Evolutionary conservation across 1,284 basidiomycete genomes (phyloP).

Genomic region (Leccinum subrobustum): DNA sequence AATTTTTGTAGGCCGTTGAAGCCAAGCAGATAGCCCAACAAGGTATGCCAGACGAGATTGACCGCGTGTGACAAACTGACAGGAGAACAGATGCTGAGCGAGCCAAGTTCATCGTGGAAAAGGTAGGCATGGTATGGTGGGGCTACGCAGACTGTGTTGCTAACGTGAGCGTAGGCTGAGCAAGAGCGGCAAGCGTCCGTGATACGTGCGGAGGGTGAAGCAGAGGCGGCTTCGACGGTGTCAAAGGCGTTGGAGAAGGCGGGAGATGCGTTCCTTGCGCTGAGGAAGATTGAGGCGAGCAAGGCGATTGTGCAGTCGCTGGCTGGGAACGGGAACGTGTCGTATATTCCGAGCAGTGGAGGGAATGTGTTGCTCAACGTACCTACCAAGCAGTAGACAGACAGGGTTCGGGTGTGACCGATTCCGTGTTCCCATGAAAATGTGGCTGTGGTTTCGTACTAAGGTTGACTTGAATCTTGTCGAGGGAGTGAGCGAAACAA

Average conservation of each 20-base stretch:
- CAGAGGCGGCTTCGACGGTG: slow-evolving; percentile 93
- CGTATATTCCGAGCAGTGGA: slow-evolving; percentile 81
- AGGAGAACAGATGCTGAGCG: slow-evolving; percentile 81
- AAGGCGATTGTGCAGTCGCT: slow-evolving; percentile 92
- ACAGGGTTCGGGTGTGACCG: slow-evolving; percentile 20
- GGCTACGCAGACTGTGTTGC: slow-evolving; percentile 5
- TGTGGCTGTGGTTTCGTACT: slow-evolving; percentile 27
- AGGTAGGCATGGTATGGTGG: slow-evolving; percentile 46
- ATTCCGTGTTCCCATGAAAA: slow-evolving; percentile 21
- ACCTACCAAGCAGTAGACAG: slow-evolving; percentile 49
- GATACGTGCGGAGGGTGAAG: slow-evolving; percentile 97
- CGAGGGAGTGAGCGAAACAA: slow-evolving; percentile 20
- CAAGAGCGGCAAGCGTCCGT: slow-evolving; percentile 99
- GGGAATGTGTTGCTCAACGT: slow-evolving; percentile 85
- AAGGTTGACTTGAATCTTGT: slow-evolving; percentile 25
- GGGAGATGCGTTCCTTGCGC: slow-evolving; percentile 93
- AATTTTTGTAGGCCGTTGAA: slow-evolving; percentile 75
- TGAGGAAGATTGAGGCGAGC: slow-evolving; percentile 97
- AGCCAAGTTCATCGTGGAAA: slow-evolving; percentile 98
- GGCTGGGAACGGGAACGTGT: slow-evolving; percentile 78
- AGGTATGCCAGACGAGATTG: slow-evolving; percentile 46
- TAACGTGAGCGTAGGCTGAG: slow-evolving; percentile 67
- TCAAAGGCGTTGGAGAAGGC: slow-evolving; percentile 91
- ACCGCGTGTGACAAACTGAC: slow-evolving; percentile 11
- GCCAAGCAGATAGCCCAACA: slow-evolving; percentile 98